Evolutionary conservation across 2,329 filamentous ascomycete genomes (phyloP), one percentile per base, ranked within the genome.

Genomic region (Alternaria triticina): DNA sequence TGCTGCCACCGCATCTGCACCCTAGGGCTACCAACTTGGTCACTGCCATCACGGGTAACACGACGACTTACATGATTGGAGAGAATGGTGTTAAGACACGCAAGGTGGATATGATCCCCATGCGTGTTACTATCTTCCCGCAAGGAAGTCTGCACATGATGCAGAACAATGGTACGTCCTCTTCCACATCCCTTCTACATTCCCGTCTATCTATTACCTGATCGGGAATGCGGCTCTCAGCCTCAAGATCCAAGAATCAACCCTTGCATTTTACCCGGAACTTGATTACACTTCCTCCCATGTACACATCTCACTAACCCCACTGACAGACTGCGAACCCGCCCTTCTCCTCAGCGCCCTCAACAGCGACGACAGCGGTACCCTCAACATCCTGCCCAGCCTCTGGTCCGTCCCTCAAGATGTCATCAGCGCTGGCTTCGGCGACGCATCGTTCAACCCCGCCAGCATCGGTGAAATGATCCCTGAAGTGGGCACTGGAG

Each of bases 71-170:
- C 70, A 86, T 86, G 83, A 80, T 82, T 46, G 78, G 82, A 57
- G 85, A 86, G 72, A 86, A 86, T 61, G 84, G 84, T 3, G 84
- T 83, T 0, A 74, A 76, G 9, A 75, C 81, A 2, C 77, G 86
- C 5, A 78, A 68, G 30, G 77, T 80, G 15, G 79, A 76, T 1
- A 74, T 86, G 40, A 78, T 73, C 4, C 78, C 83, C 1, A 82
- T 82, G 17, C 79, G 82, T 63, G 83, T 84, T 77, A 86, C 85
- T 1, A 79, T 86, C 20, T 87, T 86, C 65, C 85, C 84, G 0
- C 73, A 72, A 13, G 84, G 77, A 2, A 82, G 80, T 63, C 66
- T 86, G 50, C 85, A 86, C 68, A 80, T 78, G 55, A 86, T 86
- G 84, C 80, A 82, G 67, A 86, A 86, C 69, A 82, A 79, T 57